Base-by-base conservation (phyloP, 169 alveolate genomes). In the Plasmodium relictum region DNA sequence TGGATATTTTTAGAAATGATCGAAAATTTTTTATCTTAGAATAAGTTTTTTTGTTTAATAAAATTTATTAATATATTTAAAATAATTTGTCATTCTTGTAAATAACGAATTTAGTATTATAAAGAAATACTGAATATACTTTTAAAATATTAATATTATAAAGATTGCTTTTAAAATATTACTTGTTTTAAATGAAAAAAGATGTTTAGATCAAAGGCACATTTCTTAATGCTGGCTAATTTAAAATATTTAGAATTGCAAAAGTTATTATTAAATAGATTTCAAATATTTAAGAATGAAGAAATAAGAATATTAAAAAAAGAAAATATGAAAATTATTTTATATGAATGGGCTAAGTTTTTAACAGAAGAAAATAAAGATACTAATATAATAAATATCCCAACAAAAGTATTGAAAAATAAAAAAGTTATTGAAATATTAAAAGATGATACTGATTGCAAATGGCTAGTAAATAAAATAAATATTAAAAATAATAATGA, bases 1-100 rank as follows among this genome's bases (percentile, higher is more conserved):
- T 92, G 94, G 93, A 69, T 94, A 37, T 52, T 94, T 39, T 74
- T 94, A 6, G 95, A 93, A 31, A 63, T 88, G 70, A 31, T 93
- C 18, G 95, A 93, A 73, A 52, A 41, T 56, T 56, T 26, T 52
- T 68, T 80, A 59, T 80, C 90, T 9, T 63, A 76, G 26, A 14
- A 56, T 0, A 54, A 39, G 12, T 9, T 50, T 71, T 7, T 48
- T 48, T 48, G 6, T 48, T n/a, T 6, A 6, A 48, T 48, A 48
- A 12, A 48, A 48, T 48, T 45, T 45, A 12, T 9, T 48, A 48
- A 10, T 12, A 2, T 31, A 3, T 31, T 31, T 31, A 31, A 31
- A 31, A 31, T 31, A 31, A 31, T 31, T 2, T 31, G 6, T 31
- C 1, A 31, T 31, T 31, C 39, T 31, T 2, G 3, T 31, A 31